These are phyloP conservation scores for Conringia planisiliqua DNA, from an alignment of 345 rosid species.

Conservation along the genomic window DNA sequence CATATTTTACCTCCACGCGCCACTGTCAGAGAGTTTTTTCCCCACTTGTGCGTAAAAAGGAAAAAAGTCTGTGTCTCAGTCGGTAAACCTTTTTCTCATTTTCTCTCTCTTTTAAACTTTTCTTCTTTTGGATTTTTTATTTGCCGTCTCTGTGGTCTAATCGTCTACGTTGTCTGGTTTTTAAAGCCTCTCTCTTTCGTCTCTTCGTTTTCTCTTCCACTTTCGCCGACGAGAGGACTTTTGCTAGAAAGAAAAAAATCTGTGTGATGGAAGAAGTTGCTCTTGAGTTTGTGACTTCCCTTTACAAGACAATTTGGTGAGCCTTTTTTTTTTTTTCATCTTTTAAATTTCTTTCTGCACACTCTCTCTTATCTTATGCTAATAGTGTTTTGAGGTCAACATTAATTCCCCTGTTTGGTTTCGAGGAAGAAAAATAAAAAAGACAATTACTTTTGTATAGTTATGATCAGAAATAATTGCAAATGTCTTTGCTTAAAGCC, in stretches of 20 bases:
- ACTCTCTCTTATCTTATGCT: conserved; percentile 8
- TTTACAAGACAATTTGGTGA: conserved; percentile 27
- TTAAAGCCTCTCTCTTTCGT: conserved; percentile 22
- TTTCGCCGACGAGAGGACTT: conserved; percentile 1
- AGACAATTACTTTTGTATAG: not conserved
- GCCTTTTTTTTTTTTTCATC: not conserved
- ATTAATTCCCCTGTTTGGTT: conserved; percentile 18
- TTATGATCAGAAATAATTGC: not conserved
- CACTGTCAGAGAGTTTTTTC: conserved; percentile 33
- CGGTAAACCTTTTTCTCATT: conserved; percentile 11
- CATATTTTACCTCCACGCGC: conserved; percentile 30
- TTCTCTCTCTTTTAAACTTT: not conserved
- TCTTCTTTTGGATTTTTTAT: not conserved
- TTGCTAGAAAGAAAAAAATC: not conserved
- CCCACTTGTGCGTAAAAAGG: conserved; percentile 26
- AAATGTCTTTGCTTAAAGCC: conserved; percentile 2
- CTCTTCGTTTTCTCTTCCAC: conserved; percentile 23
- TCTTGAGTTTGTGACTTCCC: conserved; percentile 1
- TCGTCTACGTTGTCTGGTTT: conserved; percentile 28
- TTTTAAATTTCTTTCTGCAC: not conserved
- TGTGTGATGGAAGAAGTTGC: conserved; percentile 20
- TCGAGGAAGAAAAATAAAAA: not conserved
- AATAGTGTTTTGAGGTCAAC: conserved; percentile 22
- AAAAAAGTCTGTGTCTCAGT: conserved; percentile 27
- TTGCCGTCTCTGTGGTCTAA: conserved; percentile 33